A percentile compares a stretch with the other conserved stretches of the same genome.
Conservation (phyloP, 371 early-diverging fungal genomes). For the Cladochytrium tenue region DNA sequence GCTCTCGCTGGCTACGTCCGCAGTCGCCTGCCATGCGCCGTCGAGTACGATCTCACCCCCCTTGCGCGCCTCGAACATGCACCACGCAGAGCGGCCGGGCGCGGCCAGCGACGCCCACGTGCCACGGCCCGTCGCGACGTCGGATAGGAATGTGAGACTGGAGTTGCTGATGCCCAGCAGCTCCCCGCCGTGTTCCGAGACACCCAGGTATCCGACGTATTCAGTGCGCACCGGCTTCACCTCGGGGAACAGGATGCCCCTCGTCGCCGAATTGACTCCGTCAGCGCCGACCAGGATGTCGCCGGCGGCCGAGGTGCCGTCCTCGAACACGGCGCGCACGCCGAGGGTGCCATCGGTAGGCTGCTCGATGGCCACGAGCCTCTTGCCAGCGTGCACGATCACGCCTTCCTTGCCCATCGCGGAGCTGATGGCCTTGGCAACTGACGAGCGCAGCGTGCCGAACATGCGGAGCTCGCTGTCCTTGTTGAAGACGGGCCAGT, state of each 20-base stretch:
- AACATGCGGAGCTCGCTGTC: background rate
- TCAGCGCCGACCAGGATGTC: constrained; percentile 23
- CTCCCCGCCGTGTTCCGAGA: background rate
- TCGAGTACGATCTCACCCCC: background rate
- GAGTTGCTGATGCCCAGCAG: background rate
- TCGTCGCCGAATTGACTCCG: constrained; percentile 3
- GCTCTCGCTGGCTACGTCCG: background rate
- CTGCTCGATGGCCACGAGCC: constrained; percentile 1
- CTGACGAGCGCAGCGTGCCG: background rate
- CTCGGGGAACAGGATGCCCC: background rate
- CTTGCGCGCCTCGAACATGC: background rate
- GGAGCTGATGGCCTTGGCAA: background rate
- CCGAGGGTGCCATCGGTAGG: constrained; percentile 2
- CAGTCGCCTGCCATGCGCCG: background rate
- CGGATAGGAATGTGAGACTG: background rate
- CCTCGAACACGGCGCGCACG: constrained; percentile 9
- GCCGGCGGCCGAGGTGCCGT: constrained; percentile 5
- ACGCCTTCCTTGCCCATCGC: background rate
- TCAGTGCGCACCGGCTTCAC: background rate
- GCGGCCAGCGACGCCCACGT: background rate
- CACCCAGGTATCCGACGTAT: background rate
- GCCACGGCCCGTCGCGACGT: background rate
- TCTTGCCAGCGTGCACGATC: background rate
- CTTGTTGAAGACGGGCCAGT: background rate
- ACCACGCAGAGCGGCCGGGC: background rate